Conservation (phyloP, 139 green algal species). For the Dunaliella primolecta region DNA sequence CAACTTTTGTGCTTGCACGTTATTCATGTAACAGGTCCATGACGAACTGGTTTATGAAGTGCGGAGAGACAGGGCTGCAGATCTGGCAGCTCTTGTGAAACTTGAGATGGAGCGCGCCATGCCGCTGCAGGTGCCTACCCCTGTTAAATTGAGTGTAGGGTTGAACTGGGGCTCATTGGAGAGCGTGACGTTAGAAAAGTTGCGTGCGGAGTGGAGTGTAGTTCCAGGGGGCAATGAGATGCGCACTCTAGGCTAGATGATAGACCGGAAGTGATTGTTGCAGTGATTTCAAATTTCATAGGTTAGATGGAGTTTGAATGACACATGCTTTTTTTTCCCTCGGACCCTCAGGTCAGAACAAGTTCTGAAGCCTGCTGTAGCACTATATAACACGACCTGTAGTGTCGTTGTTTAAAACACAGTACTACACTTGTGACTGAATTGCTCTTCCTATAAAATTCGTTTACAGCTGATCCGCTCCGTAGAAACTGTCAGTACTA, state of each 20-base stretch:
- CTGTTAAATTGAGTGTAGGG: slow-evolving; percentile 64
- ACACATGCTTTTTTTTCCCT: no score
- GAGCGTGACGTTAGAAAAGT: background rate
- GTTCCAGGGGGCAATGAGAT: background rate
- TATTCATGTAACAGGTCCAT: slow-evolving; percentile 62
- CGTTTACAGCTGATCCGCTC: no score
- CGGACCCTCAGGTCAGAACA: background rate
- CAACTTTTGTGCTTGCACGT: no score
- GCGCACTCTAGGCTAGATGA: background rate
- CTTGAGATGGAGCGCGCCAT: slow-evolving; percentile 56
- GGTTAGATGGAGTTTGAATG: no score
- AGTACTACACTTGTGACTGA: no score
- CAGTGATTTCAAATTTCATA: no score
- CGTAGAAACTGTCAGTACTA: no score
- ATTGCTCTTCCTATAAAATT: no score
- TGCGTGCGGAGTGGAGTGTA: background rate
- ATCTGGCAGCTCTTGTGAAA: slow-evolving; percentile 42
- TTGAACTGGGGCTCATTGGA: background rate
- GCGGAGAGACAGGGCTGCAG: slow-evolving; percentile 18
- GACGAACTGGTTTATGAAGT: slow-evolving; percentile 89
- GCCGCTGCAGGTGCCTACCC: slow-evolving; percentile 57
- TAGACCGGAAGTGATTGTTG: background rate
- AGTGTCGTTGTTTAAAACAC: no score
- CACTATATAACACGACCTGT: no score
- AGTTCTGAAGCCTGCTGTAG: no score